Evolutionary conservation across 371 early-diverging fungal species (phyloP).

Genomic region (Mortierella polycephala): DNA sequence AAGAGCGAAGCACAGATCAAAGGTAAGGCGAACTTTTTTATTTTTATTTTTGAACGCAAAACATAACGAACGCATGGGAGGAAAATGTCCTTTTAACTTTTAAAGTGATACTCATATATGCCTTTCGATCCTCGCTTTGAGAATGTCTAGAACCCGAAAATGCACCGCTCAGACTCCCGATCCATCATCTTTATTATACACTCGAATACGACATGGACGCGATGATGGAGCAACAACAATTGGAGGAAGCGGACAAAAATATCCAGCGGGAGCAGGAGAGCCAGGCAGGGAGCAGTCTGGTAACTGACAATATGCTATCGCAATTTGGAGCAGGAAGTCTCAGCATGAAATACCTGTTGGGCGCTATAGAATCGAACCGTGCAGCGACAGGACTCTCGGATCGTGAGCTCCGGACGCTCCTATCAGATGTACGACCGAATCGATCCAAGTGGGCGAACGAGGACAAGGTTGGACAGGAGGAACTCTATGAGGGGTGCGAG

Average conservation of each 20-base stretch:
- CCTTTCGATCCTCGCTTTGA: neutral
- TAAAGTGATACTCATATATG: neutral
- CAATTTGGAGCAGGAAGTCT: slow-evolving; percentile 64
- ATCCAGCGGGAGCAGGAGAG: slow-evolving; percentile 62
- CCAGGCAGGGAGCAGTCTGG: slow-evolving; percentile 50
- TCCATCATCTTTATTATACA: slow-evolving; percentile 80
- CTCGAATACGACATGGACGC: slow-evolving; percentile 81
- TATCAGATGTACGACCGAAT: slow-evolving; percentile 88
- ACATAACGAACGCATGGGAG: too few relatives aligned
- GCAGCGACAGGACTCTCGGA: slow-evolving; percentile 72
- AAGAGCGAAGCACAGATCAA: neutral
- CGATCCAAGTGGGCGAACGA: slow-evolving; percentile 94
- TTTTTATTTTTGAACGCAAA: neutral
- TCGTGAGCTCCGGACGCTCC: slow-evolving; percentile 76
- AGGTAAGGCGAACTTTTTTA: slow-evolving; percentile 6
- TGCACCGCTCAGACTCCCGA: slow-evolving; percentile 56
- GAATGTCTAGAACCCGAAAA: slow-evolving; percentile 1
- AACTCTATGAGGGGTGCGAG: slow-evolving; percentile 91
- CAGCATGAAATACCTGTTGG: slow-evolving; percentile 81
- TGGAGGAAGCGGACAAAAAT: slow-evolving; percentile 65
- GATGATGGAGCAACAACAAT: slow-evolving; percentile 72
- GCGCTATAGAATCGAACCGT: slow-evolving; percentile 80
- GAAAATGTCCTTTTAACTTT: neutral
- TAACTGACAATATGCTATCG: slow-evolving; percentile 62
- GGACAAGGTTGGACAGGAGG: slow-evolving; percentile 91